Base-by-base conservation (phyloP, 441 rosid genomes). In the Gossypium gossypioides region DNA sequence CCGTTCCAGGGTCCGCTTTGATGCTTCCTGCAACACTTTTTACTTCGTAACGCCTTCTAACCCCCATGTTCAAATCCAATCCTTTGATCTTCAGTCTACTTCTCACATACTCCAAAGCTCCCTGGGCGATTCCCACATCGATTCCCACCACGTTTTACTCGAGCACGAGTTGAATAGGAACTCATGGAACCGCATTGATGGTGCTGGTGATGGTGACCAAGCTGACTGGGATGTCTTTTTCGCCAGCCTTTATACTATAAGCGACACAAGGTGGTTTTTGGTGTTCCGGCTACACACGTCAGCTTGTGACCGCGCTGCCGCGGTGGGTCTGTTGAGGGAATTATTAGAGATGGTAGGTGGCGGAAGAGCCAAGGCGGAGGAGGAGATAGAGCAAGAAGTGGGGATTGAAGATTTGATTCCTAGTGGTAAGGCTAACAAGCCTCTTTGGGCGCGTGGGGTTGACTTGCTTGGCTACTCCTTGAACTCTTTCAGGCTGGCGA, bases 391-490 rank as follows among this genome's bases (percentile, higher is more conserved):
- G 44, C 54, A 18, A 70, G 84, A 62, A 16, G 63, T 0, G 51
- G 85, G 83, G 25, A 85, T 93, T 29, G 97, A 93, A 82, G 90
- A 89, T 24, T 68, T 81, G 58, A 57, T 93, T 19, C 98, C 97
- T n/a, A 72, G 72, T 22, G 97, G 90, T 65, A 89, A 86, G 76
- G 88, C 80, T 32, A 66, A 84, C 76, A 93, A 93, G 80, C 85
- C 88, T 46, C 85, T 90, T 25, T 93, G 97, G 98, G 84, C 83
- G 42, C 94, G 97, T 66, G 98, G 97, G 5, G 42, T 87, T 22
- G 96, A 91, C 88, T 70, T 93, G 85, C 80, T 93, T 52, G 98
- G 98, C 6, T 93, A 93, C 76, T 93, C 98, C 29, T 52, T 93
- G 76, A 93, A 91, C 64, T 80, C 96, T 0, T 83, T 90, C 12